Evolutionary conservation across 768 basidiomycete genomes (phyloP), one percentile per base, ranked within the genome.

Genomic region (Coprinellus micaceus): DNA sequence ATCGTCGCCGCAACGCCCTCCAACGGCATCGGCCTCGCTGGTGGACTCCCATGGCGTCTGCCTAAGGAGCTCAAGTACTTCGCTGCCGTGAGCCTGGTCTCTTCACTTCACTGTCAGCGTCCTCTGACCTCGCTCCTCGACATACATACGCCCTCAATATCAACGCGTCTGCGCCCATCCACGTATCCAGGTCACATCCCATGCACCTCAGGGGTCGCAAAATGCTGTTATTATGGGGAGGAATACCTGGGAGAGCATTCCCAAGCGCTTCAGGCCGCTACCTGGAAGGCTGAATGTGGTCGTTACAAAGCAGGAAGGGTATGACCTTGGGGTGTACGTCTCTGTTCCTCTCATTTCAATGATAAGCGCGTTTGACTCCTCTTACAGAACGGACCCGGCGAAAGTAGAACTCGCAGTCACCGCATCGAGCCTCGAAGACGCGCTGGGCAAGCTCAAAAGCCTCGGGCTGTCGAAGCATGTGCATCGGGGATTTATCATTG

Each of bases 171-270:
- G n/a, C n/a, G n/a, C n/a, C n/a, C n/a, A n/a, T n/a, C n/a, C n/a
- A n/a, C n/a, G n/a, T n/a, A n/a, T n/a, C n/a, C 78, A 81, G 52
- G 85, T 88, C 67, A 91, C 91, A 29, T 82, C 82, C 5, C 73
- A 69, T 37, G 81, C 84, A 29, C 82, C 85, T 5, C 71, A 77
- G 36, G 79, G 76, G 5, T 67, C 64, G 44, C 73, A 67, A 56
- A 98, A 98, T 71, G 84, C 82, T 1, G 87, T 98, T 19, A 74
- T 98, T 54, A 98, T 99, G 96, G 97, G 97, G 12, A 81, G 96
- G 54, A 94, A 91, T 65, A 96, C 94, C 13, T 99, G 97, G 97
- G 94, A 98, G 73, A 91, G 91, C 67, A 98, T 99, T 53, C 96
- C 97, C 7, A 60, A 66, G 19, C 90, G 85, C 68, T 90, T 88